Base-by-base conservation (phyloP, 306 rosid genomes). In the Vigna nakashimae region DNA sequence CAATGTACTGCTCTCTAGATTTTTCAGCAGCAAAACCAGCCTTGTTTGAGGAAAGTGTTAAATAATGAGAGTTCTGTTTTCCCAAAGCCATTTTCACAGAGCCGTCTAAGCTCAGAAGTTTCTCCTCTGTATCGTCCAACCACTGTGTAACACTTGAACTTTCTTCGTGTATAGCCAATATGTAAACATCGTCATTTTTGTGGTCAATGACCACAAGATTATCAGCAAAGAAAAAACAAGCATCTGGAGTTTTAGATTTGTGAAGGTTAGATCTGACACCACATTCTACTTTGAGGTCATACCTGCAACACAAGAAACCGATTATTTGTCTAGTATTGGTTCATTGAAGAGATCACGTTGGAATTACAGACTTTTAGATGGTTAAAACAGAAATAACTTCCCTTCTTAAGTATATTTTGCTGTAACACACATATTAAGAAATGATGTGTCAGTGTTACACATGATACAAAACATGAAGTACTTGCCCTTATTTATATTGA, bases 161-260 rank as follows among this genome's bases (percentile, higher is more conserved):
- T 81, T 72, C 91, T 84, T 91, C 94, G 20, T 71, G 86, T 56
- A 96, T 67, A 79, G 88, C 89, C 84, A 96, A 65, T 81, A 92
- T 40, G 85, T 92, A 96, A 76, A 96, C 98, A 87, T 96, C 96
- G 17, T 84, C 90, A 55, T 86, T 88, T 71, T 78, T 51, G 84
- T 96, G 99, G 90, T 96, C 99, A 52, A 96, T 36, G 57, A 86
- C 98, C 30, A 92, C 42, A 73, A 96, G 81, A 76, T 90, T 92
- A 81, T 96, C 99, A 42, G 96, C 94, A 83, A 96, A 96, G 90
- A 96, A 96, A 79, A 96, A 92, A 71, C 97, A 91, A 51, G 99
- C 99, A 83, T 96, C 99, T 52, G 98, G 99, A 78, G 94, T 86
- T 83, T 74, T 80, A 30, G 99, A 96, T 82, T 87, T 87, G 88